phyloP scores from a whole-genome alignment of 495 filamentous ascomycete species.

The Penicillium subrubescens region DNA sequence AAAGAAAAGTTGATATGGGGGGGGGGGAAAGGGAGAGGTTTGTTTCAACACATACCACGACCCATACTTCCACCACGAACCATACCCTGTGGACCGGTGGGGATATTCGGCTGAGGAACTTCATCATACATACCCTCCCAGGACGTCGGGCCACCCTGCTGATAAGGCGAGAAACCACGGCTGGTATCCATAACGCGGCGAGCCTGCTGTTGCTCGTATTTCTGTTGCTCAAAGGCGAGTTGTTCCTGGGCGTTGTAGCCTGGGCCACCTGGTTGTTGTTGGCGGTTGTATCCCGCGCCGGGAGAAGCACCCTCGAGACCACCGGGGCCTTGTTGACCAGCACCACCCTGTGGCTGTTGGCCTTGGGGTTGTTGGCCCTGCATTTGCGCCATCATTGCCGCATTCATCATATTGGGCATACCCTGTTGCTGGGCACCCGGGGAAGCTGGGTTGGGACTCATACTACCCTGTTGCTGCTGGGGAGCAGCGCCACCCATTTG shows the following conservation, averaged over 20 bases:
- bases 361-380: conserved; percentile 36
- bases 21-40: too few relatives aligned
- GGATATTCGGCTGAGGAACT: conserved; percentile 81
- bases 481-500: conserved; percentile 56
- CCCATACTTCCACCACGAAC: conserved; percentile 53
- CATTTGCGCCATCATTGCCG: conserved; percentile 77
- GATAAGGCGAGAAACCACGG: conserved; percentile 51
- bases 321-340: conserved; percentile 37
- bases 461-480: conserved; percentile 28
- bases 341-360: too few relatives aligned
- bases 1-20: background rate
- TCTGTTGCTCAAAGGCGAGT: conserved; percentile 83
- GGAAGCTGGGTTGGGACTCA: conserved; percentile 52
- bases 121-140: conserved; percentile 99
- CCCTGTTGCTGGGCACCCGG: conserved; percentile 39
- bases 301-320: conserved; percentile 22
- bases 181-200: conserved; percentile 43
- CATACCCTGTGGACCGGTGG: conserved; percentile 54
- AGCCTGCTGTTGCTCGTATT: conserved; percentile 76
- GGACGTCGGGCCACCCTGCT: conserved; percentile 68
- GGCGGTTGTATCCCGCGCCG: conserved; percentile 32
- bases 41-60: conserved; percentile 40
- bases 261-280: conserved; percentile 43
- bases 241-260: conserved; percentile 76
- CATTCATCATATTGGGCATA: conserved; percentile 58